Base-by-base conservation (phyloP, 129 eudicot species). In the Flaveria trinervia region DNA sequence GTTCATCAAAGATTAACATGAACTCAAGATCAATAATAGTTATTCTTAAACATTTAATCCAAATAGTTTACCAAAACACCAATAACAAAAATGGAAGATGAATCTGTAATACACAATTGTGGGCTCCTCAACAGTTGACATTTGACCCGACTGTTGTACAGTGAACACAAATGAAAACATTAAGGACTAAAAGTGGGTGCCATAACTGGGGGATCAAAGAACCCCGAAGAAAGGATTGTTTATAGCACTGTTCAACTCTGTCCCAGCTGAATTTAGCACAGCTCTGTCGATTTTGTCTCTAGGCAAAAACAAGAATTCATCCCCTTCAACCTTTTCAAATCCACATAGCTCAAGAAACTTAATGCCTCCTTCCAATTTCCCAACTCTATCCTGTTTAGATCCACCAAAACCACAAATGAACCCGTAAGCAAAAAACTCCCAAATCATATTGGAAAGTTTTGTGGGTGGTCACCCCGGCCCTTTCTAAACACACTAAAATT, bases 161-260 rank as follows among this genome's bases (percentile, higher is more conserved):
- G 54, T 25, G 30, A 20, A 77, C 28, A 36, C 54, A 8, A 22
- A 52, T 12, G 69, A 55, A 55, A 28, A 44, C 46, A 62, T 44
- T 25, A 17, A 45, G 12, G 12, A 68, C 49, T 46, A 9, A 59
- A 51, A 59, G 51, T 30, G 7, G 43, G 14, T 65, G 41, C 17
- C 57, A 23, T 30, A 70, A 43, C 30, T 39, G 68, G 12, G 68
- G 12, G 48, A 50, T 68, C 80, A 90, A 41, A 94, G 96, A 48
- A 94, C 91, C 48, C 99, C 99, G 15, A 91, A 94, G 81, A 84
- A 91, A 8, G 97, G 99, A 75, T 94, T 94, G 11, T 83, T 85
- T 17, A 91, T 89, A 39, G 97, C 97, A 76, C 86, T 86, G 78
- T 86, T 86, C 67, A 94, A 70, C 79, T 88, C 99, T 3, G 66